Evolutionary conservation across 805 yeast species (phyloP).

Genomic region (Candida railenensis): DNA sequence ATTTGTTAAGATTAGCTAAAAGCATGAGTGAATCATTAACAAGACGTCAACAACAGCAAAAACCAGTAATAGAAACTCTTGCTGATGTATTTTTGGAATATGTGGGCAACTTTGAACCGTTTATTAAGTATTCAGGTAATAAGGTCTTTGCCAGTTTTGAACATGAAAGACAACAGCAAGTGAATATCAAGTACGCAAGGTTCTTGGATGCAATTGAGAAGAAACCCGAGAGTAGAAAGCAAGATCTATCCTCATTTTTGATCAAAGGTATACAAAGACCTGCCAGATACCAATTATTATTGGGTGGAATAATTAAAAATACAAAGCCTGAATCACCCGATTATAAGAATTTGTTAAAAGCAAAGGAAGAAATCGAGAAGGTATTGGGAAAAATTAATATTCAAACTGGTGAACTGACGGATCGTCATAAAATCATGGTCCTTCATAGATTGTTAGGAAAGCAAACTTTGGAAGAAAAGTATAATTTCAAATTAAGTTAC

Average conservation of each 20-base stretch:
- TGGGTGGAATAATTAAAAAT: constrained; percentile 78
- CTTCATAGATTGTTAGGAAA: constrained; percentile 55
- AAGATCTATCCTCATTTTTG: constrained; percentile 88
- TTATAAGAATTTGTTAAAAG: constrained; percentile 62
- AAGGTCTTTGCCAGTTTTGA: constrained; percentile 94
- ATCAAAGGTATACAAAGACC: constrained; percentile 96
- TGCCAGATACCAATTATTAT: constrained; percentile 85
- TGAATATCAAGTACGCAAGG: constrained; percentile 87
- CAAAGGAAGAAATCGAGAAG: constrained; percentile 71
- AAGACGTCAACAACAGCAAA: constrained; percentile 74
- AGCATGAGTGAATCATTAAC: constrained; percentile 87
- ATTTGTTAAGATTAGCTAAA: constrained; percentile 79
- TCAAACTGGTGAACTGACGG: constrained; percentile 92
- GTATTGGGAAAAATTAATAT: constrained; percentile 76
- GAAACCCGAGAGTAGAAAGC: constrained; percentile 79
- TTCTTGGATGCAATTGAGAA: constrained; percentile 90
- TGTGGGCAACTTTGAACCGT: constrained; percentile 87
- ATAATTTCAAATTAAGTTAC: constrained; percentile 79
- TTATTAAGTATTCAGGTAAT: constrained; percentile 89
- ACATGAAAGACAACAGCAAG: constrained; percentile 88
- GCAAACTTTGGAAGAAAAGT: constrained; percentile 81
- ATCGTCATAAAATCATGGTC: constrained; percentile 84
- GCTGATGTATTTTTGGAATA: constrained; percentile 86
- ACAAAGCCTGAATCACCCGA: constrained; percentile 79
- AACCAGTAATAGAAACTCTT: constrained; percentile 79